These are phyloP conservation scores for Cercophora sp. DNA, from an alignment of 495 filamentous ascomycete genomes.

Conservation along the genomic window DNA sequence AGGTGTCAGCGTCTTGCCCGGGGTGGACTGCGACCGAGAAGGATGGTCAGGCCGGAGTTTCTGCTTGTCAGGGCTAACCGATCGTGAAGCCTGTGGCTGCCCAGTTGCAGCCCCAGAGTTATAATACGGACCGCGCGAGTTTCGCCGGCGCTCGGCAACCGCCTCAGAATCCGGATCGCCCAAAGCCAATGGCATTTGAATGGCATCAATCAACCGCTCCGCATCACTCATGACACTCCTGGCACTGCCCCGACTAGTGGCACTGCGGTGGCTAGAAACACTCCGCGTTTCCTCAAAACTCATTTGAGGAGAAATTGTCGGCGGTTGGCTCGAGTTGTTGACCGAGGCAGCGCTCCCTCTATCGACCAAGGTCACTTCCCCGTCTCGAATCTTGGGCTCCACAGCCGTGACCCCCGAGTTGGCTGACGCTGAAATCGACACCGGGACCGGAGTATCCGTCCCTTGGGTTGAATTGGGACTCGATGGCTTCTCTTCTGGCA, in stretches of 20 bases:
- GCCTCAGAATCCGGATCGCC: slow-evolving; percentile 34
- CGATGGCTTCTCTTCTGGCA: slow-evolving; percentile 50
- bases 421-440: slow-evolving; percentile 16
- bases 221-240: slow-evolving; percentile 63
- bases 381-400: slow-evolving; percentile 33
- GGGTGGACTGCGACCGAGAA: slow-evolving; percentile 14
- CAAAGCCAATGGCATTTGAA: slow-evolving; percentile 56
- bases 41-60: slow-evolving; percentile 5
- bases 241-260: slow-evolving; percentile 38
- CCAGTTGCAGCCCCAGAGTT: not conserved
- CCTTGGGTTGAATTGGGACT: slow-evolving; percentile 14
- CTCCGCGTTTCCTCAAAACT: slow-evolving; percentile 44
- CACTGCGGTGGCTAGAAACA: slow-evolving; percentile 51
- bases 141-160: slow-evolving; percentile 10
- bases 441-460: not conserved
- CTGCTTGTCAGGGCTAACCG: slow-evolving; percentile 18
- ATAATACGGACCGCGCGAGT: slow-evolving; percentile 12
- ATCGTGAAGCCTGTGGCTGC: slow-evolving; percentile 7
- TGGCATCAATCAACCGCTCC: slow-evolving; percentile 71
- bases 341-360: slow-evolving; percentile 27
- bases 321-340: slow-evolving; percentile 5
- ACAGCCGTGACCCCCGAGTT: slow-evolving; percentile 28
- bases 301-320: slow-evolving; percentile 17
- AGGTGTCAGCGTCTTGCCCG: not conserved
- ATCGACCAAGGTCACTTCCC: slow-evolving; percentile 58